Base-by-base conservation (phyloP, 2,329 filamentous ascomycete species). In the Grosmannia serpens region DNA sequence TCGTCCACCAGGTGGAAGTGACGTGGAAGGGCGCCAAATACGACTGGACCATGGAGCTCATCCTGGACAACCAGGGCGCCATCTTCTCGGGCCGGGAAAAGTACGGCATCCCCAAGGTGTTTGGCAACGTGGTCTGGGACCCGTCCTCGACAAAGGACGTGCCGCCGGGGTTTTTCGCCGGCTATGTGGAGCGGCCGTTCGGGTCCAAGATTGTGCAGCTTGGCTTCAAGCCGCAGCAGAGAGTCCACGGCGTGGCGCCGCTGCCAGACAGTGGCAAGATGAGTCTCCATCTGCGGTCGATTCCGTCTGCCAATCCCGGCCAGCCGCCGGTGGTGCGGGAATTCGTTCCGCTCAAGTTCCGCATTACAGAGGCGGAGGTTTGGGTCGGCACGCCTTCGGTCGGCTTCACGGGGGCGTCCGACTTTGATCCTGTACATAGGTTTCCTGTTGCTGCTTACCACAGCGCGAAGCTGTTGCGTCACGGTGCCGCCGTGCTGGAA, bases 21-120 rank as follows among this genome's bases (percentile, higher is more conserved):
- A 35, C 27, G 13, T 51, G 50, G 44, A 9, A 56, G 29, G 55
- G 55, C 29, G 17, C 31, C 2, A 50, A 50, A 13, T 56, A 56
- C 55, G 3, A 38, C 7, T 56, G 24, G 44, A 56, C 50, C 17
- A 46, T 56, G 10, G 27, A 38, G 22, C 50, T 50, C 55, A 56
- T 56, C 15, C 55, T 56, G 44, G 55, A 56, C 44, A 56, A 56
- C 22, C 44, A 56, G 29, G 27, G 44, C 11, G 55, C 55, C 29
- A 56, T 56, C 31, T 35, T 56, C 35, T 46, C 55, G 27, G 55
- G 55, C 22, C 44, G 55, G 8, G 55, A 56, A 20, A 46, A 51
- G 9, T 46, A 51, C 29, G 55, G 55, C 55, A 51, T 56, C n/a
- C 55, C 55, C 2, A 56, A 56, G 47, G 55, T 56, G 22, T 33